Conservation (phyloP, 164 flowering plant species). For the Stephania japonica region DNA sequence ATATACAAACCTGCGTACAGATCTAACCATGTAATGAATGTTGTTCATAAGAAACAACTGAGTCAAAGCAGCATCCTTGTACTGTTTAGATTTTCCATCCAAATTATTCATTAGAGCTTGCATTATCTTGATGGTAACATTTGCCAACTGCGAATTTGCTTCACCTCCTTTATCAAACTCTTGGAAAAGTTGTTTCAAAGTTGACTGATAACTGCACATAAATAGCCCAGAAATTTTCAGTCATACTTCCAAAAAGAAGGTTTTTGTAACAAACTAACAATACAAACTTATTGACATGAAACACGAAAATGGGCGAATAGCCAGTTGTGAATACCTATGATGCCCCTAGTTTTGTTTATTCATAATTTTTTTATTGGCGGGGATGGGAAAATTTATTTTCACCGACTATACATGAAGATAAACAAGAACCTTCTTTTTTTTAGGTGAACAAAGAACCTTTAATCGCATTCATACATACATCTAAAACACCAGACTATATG, state of each 20-base stretch:
- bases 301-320: background rate
- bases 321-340: background rate
- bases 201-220: slow-evolving; percentile 70
- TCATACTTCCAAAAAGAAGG: background rate
- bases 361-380: background rate
- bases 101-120: slow-evolving; percentile 78
- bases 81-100: slow-evolving; percentile 94
- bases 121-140: slow-evolving; percentile 77
- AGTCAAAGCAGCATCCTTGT: slow-evolving; percentile 78
- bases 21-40: slow-evolving; percentile 91
- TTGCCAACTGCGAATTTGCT: slow-evolving; percentile 53
- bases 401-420: background rate
- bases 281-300: background rate
- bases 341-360: background rate
- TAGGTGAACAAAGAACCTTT: too few relatives aligned
- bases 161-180: slow-evolving; percentile 53
- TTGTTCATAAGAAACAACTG: slow-evolving; percentile 93
- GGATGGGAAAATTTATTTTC: too few relatives aligned
- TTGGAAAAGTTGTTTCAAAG: slow-evolving; percentile 78
- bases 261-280: background rate
- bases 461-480: too few relatives aligned
- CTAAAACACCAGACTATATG: too few relatives aligned
- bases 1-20: slow-evolving; percentile 74
- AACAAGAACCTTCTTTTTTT: background rate
- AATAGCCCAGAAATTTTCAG: slow-evolving; percentile 10